These are phyloP conservation scores for Candida sojae DNA, from an alignment of 1,139 yeast genomes.

Conservation along the genomic window DNA sequence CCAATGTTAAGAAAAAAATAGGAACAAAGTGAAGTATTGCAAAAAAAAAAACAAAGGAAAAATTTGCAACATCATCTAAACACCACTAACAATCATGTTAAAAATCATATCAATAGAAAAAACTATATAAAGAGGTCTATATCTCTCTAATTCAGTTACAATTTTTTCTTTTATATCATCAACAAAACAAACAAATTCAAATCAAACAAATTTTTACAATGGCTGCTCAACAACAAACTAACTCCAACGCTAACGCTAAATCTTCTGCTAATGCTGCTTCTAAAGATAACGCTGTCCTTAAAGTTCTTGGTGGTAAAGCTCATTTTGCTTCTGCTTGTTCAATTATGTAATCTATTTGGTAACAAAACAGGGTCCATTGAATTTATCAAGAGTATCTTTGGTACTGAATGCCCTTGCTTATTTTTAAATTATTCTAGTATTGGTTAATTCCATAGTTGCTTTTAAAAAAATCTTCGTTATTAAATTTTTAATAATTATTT, in stretches of 20 bases:
- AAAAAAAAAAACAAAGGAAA: neutral
- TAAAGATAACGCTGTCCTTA: slow-evolving; percentile 6
- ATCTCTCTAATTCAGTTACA: neutral
- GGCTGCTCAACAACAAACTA: slow-evolving; percentile 11
- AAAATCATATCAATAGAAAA: neutral
- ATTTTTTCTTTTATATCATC: neutral
- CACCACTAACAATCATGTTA: neutral
- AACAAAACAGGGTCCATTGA: too few relatives aligned
- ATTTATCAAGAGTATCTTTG: too few relatives aligned
- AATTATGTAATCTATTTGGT: slow-evolving; percentile 4
- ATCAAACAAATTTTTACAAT: slow-evolving; percentile 2
- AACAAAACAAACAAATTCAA: neutral
- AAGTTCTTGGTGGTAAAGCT: neutral
- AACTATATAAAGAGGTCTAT: neutral
- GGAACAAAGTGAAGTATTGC: too few relatives aligned
- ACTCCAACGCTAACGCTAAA: slow-evolving; percentile 1
- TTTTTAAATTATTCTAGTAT: too few relatives aligned
- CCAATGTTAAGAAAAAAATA: too few relatives aligned
- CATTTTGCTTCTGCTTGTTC: slow-evolving; percentile 3
- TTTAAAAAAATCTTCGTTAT: too few relatives aligned
- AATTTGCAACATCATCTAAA: neutral
- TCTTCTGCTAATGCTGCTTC: slow-evolving; percentile 5
- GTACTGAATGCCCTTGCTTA: too few relatives aligned
- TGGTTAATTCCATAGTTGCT: too few relatives aligned
- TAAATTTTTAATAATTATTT: too few relatives aligned